Evolutionary conservation across 345 rosid species (phyloP), one percentile per base, ranked within the genome.

Genomic region (Brassica incana): DNA sequence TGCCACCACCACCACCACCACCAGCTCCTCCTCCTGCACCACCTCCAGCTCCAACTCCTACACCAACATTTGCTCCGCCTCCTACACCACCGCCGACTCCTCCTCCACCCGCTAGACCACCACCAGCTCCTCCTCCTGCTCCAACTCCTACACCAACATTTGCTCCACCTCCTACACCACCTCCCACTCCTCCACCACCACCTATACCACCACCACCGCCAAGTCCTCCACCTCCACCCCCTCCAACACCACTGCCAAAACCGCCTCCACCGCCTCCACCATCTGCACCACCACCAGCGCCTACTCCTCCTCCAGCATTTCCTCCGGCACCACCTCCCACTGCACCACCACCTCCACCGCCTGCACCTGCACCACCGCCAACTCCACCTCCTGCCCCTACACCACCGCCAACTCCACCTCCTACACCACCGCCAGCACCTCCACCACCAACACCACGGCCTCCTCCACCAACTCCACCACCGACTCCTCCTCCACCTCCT

Each of bases 121-220:
- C 23, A 20, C 23, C 23, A 20, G 23, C 23, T 20, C 23, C 23
- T 20, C 23, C 23, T 20, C 63, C 76, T 11, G 60, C 59, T 6
- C 88, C 88, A 70, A 67, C 71, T 27, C 90, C 90, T 35, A 73
- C 67, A 14, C 80, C 83, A 45, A 30, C 72, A n/a, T 32, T 32
- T 66, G 14, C 80, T 20, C 80, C 83, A 2, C 68, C 78, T 18
- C 83, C 86, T 2, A 2, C 69, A 35, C 81, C 82, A 30, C 1
- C 85, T n/a, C 36, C 78, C 6, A 0, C 63, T 54, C 66, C 81
- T 2, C 76, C 71, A 1, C 69, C 68, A 5, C 68, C 65, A 0
- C 35, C 65, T 1, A 25, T 3, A 58, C 29, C 63, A 58, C 64
- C 64, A 60, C 54, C 16, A 15, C 48, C 48, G 48, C 20, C 59